A percentile compares a stretch with the other conserved stretches of the same genome.
Evolutionary conservation across 768 basidiomycete genomes (phyloP).

Genomic region (Xanthoconium stramineum): DNA sequence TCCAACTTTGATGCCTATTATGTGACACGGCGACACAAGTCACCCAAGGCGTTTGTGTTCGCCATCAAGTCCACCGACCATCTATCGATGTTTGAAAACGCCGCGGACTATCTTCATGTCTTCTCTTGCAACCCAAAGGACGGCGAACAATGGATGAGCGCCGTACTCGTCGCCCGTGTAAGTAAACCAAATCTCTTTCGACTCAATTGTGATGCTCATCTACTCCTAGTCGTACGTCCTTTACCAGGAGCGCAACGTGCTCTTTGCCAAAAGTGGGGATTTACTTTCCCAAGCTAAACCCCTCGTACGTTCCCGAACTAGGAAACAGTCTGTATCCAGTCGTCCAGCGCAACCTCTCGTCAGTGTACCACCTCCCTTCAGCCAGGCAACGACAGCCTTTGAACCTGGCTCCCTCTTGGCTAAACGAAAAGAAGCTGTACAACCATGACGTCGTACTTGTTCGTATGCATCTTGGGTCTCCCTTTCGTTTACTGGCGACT

Average conservation of each 20-base stretch:
- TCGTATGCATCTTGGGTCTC: neutral
- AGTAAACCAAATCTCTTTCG: slow-evolving; percentile 22
- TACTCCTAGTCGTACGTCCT: slow-evolving; percentile 71
- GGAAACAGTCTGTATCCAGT: slow-evolving; percentile 33
- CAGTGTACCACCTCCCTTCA: slow-evolving; percentile 41
- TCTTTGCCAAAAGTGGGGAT: slow-evolving; percentile 35
- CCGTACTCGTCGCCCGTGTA: slow-evolving; percentile 78
- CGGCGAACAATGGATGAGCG: slow-evolving; percentile 75
- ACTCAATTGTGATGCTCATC: slow-evolving; percentile 7
- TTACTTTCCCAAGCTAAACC: slow-evolving; percentile 27
- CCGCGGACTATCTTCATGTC: slow-evolving; percentile 81
- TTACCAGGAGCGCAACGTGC: slow-evolving; percentile 71
- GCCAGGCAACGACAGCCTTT: slow-evolving; percentile 41
- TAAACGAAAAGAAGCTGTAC: slow-evolving; percentile 41
- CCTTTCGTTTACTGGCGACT: slow-evolving; percentile 3
- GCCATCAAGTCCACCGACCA: slow-evolving; percentile 88
- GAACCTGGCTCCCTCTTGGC: slow-evolving; percentile 74
- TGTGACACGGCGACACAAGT: slow-evolving; percentile 71
- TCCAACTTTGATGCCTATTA: slow-evolving; percentile 87
- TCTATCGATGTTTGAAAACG: slow-evolving; percentile 81
- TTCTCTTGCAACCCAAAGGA: slow-evolving; percentile 78
- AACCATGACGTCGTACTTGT: neutral
- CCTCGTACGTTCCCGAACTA: slow-evolving; percentile 37
- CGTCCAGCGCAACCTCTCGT: slow-evolving; percentile 48
- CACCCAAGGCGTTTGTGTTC: slow-evolving; percentile 84